These are phyloP conservation scores for Allomyces macrogynus DNA, from an alignment of 192 early-diverging fungal genomes.

Conservation along the genomic window DNA sequence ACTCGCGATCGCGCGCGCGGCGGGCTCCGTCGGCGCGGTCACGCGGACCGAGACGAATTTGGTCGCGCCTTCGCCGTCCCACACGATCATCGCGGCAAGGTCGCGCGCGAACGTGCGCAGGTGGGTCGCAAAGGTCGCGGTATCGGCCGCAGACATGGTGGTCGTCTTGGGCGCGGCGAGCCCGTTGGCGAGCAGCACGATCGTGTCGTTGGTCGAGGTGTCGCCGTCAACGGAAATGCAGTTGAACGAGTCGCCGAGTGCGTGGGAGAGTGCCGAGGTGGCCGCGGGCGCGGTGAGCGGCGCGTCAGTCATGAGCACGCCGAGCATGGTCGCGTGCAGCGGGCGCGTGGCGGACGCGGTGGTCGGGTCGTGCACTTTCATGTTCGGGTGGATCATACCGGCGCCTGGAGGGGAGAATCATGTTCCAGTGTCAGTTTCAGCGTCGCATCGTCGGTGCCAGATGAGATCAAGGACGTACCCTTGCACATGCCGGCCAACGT, in stretches of 20 bases:
- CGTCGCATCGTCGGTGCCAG: too few relatives aligned
- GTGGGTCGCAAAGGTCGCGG: slow-evolving; percentile 38
- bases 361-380: slow-evolving; percentile 18
- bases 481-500: slow-evolving; percentile 88
- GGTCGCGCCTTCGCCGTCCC: slow-evolving; percentile 94
- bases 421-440: too few relatives aligned
- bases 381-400: slow-evolving; percentile 97
- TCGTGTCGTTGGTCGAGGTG: slow-evolving; percentile 91
- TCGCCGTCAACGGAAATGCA: slow-evolving; percentile 89
- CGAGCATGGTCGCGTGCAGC: slow-evolving; percentile 55
- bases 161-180: slow-evolving; percentile 18
- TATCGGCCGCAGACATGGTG: slow-evolving; percentile 29
- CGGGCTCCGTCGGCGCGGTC: slow-evolving; percentile 44
- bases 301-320: slow-evolving; percentile 69
- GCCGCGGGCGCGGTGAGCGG: slow-evolving; percentile 39
- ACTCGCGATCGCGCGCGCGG: slow-evolving; percentile 60
- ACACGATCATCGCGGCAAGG: slow-evolving; percentile 70
- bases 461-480: neutral
- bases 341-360: neutral
- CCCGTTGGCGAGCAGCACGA: slow-evolving; percentile 75
- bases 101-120: slow-evolving; percentile 70
- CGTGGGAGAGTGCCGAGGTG: slow-evolving; percentile 48
- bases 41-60: slow-evolving; percentile 87
- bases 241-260: slow-evolving; percentile 84
- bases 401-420: slow-evolving; percentile 33